Conservation (phyloP, 805 yeast genomes). For the Saccharomycopsis fodiens region DNA sequence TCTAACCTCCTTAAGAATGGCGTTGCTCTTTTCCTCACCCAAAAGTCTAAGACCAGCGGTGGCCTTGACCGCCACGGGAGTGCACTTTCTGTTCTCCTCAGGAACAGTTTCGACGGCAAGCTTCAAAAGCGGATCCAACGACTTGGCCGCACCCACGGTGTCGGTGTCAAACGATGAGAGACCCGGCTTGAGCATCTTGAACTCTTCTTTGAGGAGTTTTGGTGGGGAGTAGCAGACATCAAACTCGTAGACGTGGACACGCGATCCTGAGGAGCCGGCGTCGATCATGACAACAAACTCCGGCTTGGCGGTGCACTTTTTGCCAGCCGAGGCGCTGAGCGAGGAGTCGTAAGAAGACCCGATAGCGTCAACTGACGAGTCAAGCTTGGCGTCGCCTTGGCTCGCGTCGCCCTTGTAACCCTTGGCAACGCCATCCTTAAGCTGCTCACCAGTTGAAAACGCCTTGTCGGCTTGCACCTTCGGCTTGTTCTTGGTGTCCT, state of each 20-base stretch:
- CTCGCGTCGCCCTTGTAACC: slow-evolving; percentile 2
- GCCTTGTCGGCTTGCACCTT: slow-evolving; percentile 19
- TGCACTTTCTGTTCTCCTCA: slow-evolving; percentile 58
- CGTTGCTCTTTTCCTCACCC: slow-evolving; percentile 65
- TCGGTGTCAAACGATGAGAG: slow-evolving; percentile 79
- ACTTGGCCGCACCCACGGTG: slow-evolving; percentile 77
- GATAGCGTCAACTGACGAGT: slow-evolving; percentile 1
- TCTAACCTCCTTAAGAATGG: slow-evolving; percentile 71
- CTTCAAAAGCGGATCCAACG: slow-evolving; percentile 75
- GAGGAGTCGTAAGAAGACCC: background rate
- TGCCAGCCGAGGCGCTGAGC: background rate
- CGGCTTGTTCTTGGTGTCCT: slow-evolving; percentile 5
- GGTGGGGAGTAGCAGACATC: slow-evolving; percentile 86
- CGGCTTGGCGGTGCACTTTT: slow-evolving; percentile 35
- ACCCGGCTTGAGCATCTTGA: slow-evolving; percentile 89
- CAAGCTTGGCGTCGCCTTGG: background rate
- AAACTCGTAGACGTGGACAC: slow-evolving; percentile 90
- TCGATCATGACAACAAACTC: slow-evolving; percentile 90
- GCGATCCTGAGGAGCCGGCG: slow-evolving; percentile 96
- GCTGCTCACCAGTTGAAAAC: slow-evolving; percentile 17
- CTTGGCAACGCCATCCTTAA: slow-evolving; percentile 15
- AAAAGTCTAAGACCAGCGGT: slow-evolving; percentile 91
- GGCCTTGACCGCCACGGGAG: slow-evolving; percentile 95
- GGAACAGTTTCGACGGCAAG: slow-evolving; percentile 77
- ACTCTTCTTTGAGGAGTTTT: slow-evolving; percentile 65